These are phyloP conservation scores for Aspergillus sp. DNA, from an alignment of 2,329 filamentous ascomycete genomes.

Conservation along the genomic window DNA sequence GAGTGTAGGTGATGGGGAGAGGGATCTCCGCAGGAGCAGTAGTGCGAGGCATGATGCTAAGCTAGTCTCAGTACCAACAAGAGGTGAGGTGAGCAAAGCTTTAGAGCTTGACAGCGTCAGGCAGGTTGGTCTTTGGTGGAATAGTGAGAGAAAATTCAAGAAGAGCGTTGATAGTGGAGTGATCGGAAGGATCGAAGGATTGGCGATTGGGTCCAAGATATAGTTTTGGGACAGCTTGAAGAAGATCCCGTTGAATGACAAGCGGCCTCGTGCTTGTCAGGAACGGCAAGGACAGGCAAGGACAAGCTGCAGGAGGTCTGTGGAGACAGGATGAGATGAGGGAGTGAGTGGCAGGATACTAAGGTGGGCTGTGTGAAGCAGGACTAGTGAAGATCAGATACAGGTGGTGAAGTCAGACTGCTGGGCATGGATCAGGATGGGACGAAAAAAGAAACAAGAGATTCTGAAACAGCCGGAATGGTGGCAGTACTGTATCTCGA, in stretches of 20 bases:
- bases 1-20: slow-evolving; percentile 51
- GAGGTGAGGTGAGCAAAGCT: slow-evolving; percentile 15
- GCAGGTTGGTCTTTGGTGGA: slow-evolving; percentile 10
- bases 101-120: slow-evolving; percentile 2
- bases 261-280: slow-evolving; percentile 23
- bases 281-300: slow-evolving; percentile 11
- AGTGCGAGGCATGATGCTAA: slow-evolving; percentile 32
- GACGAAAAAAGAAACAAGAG: slow-evolving; percentile 10
- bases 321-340: slow-evolving; percentile 21
- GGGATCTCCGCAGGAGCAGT: slow-evolving; percentile 36
- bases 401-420: slow-evolving; percentile 23
- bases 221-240: slow-evolving; percentile 25
- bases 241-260: slow-evolving; percentile 30
- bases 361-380: slow-evolving; percentile 28
- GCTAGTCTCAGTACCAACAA: slow-evolving; percentile 1
- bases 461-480: slow-evolving; percentile 18
- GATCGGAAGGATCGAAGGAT: slow-evolving; percentile 24
- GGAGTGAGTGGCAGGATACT: slow-evolving; percentile 13
- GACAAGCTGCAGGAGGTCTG: slow-evolving; percentile 21
- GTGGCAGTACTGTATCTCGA: slow-evolving; percentile 19
- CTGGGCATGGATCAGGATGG: slow-evolving; percentile 14
- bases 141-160: slow-evolving; percentile 23
- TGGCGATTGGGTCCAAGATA: slow-evolving; percentile 27
- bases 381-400: slow-evolving; percentile 19
- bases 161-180: slow-evolving; percentile 27